These are phyloP conservation scores for Ceratocystis colombiana DNA, from an alignment of 2,329 filamentous ascomycete species.

Conservation along the genomic window DNA sequence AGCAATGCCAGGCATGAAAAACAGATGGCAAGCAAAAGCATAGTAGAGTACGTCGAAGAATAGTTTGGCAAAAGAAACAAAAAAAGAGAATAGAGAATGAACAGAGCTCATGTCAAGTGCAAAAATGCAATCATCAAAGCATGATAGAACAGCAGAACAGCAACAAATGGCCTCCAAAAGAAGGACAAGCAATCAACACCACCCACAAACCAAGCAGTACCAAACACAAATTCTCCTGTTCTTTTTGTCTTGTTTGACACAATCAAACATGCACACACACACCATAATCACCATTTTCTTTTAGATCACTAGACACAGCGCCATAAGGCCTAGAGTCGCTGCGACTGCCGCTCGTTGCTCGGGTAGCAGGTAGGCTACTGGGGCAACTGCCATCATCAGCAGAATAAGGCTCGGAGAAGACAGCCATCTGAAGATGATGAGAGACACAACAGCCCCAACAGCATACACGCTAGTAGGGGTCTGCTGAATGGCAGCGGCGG, in stretches of 20 bases:
- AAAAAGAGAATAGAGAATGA: neutral
- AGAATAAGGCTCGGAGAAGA: conserved; percentile 9
- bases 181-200: conserved; percentile 1
- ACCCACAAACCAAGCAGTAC: conserved; percentile 15
- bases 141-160: conserved; percentile 5
- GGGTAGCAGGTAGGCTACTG: conserved; percentile 9
- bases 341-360: conserved; percentile 13
- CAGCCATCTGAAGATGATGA: conserved; percentile 13
- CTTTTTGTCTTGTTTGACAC: conserved; percentile 8
- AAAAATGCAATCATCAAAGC: conserved; percentile 9
- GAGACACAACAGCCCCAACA: neutral
- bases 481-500: conserved; percentile 10
- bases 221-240: conserved; percentile 1
- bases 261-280: conserved; percentile 16
- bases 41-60: conserved; percentile 6
- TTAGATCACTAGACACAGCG: conserved; percentile 18
- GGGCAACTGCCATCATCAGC: conserved; percentile 13
- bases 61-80: neutral
- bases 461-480: neutral
- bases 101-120: conserved; percentile 3
- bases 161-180: conserved; percentile 8
- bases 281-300: conserved; percentile 14
- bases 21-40: neutral
- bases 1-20: neutral
- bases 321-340: conserved; percentile 11